Percentiles rank a stretch among this genome's conserved stretches.
These are phyloP conservation scores for Maudiozyma serrabonitensis DNA, from an alignment of 805 yeast genomes.

Conservation along the genomic window DNA sequence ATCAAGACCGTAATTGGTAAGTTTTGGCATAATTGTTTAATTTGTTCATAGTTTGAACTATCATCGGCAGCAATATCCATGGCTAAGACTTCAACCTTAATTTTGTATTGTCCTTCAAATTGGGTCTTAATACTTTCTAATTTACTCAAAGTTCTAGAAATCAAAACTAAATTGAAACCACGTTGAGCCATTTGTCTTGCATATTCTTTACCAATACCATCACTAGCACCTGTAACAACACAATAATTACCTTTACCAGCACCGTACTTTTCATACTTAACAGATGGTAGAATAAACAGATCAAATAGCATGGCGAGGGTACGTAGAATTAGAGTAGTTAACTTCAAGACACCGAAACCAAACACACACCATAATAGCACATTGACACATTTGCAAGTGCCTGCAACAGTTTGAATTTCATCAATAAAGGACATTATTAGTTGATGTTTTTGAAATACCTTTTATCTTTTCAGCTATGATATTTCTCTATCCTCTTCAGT, in stretches of 20 bases:
- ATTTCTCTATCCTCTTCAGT: no score
- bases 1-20: slow-evolving; percentile 65
- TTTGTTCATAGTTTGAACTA: slow-evolving; percentile 43
- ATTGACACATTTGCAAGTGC: slow-evolving; percentile 16
- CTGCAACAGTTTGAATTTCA: slow-evolving; percentile 17
- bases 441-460: neutral
- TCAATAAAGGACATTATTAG: slow-evolving; percentile 12
- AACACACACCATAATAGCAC: slow-evolving; percentile 34
- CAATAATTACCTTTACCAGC: slow-evolving; percentile 72
- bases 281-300: slow-evolving; percentile 54
- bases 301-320: slow-evolving; percentile 47
- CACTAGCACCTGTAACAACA: slow-evolving; percentile 95
- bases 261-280: slow-evolving; percentile 59
- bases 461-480: no score
- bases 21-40: slow-evolving; percentile 37
- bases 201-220: slow-evolving; percentile 93
- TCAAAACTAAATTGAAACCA: slow-evolving; percentile 75
- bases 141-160: slow-evolving; percentile 77
- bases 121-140: slow-evolving; percentile 57
- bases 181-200: slow-evolving; percentile 74
- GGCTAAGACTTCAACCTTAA: slow-evolving; percentile 57
- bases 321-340: slow-evolving; percentile 42
- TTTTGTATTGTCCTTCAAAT: slow-evolving; percentile 48
- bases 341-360: slow-evolving; percentile 53
- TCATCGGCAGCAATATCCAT: slow-evolving; percentile 68